Evolutionary conservation across 1,284 basidiomycete genomes (phyloP).

Genomic region (Rhodofomes roseus): DNA sequence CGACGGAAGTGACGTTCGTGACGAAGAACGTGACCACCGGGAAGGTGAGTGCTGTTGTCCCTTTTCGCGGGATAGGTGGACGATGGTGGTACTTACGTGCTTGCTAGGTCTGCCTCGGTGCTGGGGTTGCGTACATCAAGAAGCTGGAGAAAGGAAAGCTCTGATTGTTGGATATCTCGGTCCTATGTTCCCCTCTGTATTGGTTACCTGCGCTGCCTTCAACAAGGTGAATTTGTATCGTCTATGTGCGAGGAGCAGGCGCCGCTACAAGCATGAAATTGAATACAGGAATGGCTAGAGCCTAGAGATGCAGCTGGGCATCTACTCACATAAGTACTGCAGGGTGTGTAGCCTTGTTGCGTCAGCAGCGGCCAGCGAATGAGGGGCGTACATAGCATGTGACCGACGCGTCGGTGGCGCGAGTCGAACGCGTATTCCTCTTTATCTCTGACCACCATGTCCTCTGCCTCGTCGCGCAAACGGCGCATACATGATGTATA

Average conservation of each 20-base stretch:
- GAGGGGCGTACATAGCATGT: not conserved
- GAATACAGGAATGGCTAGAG: no score
- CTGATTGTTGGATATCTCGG: slow-evolving; percentile 27
- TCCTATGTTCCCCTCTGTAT: no score
- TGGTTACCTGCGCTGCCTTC: no score
- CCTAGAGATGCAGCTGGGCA: no score
- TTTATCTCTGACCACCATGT: not conserved
- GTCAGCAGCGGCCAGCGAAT: not conserved
- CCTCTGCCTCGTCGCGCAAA: not conserved
- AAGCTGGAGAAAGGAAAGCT: slow-evolving; percentile 52
- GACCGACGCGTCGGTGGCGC: not conserved
- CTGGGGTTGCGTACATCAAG: slow-evolving; percentile 57
- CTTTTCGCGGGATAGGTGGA: no score
- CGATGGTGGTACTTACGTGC: no score
- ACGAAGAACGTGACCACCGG: slow-evolving; percentile 67
- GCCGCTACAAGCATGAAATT: no score
- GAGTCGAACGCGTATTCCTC: not conserved
- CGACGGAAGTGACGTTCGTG: slow-evolving; percentile 66
- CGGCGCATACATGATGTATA: not conserved
- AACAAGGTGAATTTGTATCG: no score
- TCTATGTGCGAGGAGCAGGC: no score
- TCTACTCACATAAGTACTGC: no score
- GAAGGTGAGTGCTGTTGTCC: slow-evolving; percentile 51
- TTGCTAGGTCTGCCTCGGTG: slow-evolving; percentile 48
- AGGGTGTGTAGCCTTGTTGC: not conserved